Conservation (phyloP, 179 eudicot species). For the Drosera spatulata region DNA sequence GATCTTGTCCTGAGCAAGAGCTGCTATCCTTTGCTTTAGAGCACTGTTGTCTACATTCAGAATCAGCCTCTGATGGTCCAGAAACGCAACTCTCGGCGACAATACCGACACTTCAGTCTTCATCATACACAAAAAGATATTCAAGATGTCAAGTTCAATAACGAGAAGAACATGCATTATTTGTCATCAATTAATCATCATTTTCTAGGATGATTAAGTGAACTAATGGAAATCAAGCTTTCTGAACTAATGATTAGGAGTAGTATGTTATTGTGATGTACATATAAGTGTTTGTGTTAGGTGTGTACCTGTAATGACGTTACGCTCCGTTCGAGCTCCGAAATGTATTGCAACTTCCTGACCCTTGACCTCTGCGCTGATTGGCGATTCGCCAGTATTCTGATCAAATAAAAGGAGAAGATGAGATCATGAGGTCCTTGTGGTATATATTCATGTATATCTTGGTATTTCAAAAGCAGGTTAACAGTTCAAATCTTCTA, state of each 20-base stretch:
- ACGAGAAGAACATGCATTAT: no score
- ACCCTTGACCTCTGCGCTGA: constrained; percentile 89
- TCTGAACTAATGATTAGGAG: no score
- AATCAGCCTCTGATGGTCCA: constrained; percentile 83
- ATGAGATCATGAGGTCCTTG: not conserved
- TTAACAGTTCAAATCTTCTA: no score
- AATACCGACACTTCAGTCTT: constrained; percentile 87
- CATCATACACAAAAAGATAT: not conserved
- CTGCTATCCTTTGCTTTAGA: constrained; percentile 87
- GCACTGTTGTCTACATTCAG: constrained; percentile 89
- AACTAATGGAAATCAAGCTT: no score
- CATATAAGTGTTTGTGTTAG: not conserved
- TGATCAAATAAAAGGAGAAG: constrained; percentile 8
- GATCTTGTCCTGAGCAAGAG: constrained; percentile 82
- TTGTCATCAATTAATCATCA: no score
- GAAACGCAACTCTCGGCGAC: constrained; percentile 85
- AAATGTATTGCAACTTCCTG: constrained; percentile 80
- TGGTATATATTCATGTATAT: no score
- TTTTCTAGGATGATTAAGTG: no score
- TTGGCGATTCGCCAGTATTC: constrained; percentile 84
- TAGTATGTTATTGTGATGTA: no score
- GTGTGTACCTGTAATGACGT: constrained; percentile 60
- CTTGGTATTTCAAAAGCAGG: no score
- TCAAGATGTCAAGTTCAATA: not conserved
- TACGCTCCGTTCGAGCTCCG: constrained; percentile 86